Conservation (phyloP, 768 basidiomycete genomes). For the Serendipita sp. region DNA sequence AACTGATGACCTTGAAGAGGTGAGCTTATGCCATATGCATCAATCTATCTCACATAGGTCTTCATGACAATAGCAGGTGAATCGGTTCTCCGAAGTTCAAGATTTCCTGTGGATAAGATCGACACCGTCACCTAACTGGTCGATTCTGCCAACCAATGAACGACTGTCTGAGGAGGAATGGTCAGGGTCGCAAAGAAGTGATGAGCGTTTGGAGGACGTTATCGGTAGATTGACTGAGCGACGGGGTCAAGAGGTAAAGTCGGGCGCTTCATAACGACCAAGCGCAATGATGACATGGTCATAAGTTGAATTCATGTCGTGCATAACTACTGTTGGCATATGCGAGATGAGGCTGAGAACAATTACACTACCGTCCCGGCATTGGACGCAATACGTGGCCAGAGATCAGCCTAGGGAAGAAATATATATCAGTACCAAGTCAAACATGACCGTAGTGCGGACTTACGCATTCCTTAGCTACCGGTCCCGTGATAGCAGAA, state of each 20-base stretch:
- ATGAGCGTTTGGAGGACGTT: no score
- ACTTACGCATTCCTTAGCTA: slow-evolving; percentile 98
- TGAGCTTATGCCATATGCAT: not conserved
- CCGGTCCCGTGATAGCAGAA: slow-evolving; percentile 87
- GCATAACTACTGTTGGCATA: not conserved
- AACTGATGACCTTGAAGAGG: not conserved
- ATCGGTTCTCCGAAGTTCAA: slow-evolving; percentile 36
- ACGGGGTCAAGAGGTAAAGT: no score
- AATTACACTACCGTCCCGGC: slow-evolving; percentile 91
- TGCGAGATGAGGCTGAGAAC: not conserved
- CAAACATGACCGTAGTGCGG: not conserved
- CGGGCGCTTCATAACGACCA: no score
- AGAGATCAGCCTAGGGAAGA: slow-evolving; percentile 65
- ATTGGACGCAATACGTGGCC: slow-evolving; percentile 99
- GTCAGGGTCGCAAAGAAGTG: not conserved
- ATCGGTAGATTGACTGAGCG: no score
- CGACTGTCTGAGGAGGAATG: not conserved
- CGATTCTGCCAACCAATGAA: slow-evolving; percentile 10
- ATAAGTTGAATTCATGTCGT: not conserved
- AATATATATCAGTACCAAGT: slow-evolving; percentile 4
- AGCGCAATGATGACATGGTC: not conserved
- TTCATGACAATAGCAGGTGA: slow-evolving; percentile 7
- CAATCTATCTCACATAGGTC: not conserved
- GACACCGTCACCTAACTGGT: slow-evolving; percentile 70
- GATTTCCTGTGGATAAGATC: slow-evolving; percentile 75